phyloP scores from a whole-genome alignment of 176 grass and related monocot species.

The Saccharum officinarum region DNA sequence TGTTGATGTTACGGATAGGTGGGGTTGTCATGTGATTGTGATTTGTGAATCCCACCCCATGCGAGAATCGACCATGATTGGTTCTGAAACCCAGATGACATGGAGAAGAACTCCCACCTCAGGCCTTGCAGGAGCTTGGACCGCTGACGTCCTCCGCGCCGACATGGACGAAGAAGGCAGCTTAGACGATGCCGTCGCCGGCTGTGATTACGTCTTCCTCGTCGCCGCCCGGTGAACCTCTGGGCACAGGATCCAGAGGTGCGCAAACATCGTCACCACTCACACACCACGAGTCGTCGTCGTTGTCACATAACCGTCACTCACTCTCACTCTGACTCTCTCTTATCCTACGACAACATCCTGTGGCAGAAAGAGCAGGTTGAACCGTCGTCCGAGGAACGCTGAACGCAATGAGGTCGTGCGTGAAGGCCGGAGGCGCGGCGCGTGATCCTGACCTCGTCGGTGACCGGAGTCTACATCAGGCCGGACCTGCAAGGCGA shows the following conservation, averaged over 20 bases:
- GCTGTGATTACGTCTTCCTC: slow-evolving; percentile 61
- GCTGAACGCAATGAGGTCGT: slow-evolving; percentile 68
- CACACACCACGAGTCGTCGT: background rate
- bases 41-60: too few relatives aligned
- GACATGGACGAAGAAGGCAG: slow-evolving; percentile 57
- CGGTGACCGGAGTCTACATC: slow-evolving; percentile 35
- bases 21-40: too few relatives aligned
- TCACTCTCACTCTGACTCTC: too few relatives aligned
- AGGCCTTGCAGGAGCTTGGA: slow-evolving; percentile 55
- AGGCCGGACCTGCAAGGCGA: slow-evolving; percentile 30
- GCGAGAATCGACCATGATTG: too few relatives aligned
- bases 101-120: slow-evolving; percentile 21
- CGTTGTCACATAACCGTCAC: background rate
- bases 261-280: background rate
- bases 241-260: background rate
- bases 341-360: too few relatives aligned
- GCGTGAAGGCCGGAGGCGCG: slow-evolving; percentile 47
- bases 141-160: slow-evolving; percentile 36
- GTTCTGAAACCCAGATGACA: slow-evolving; percentile 2
- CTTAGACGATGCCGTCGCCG: slow-evolving; percentile 53
- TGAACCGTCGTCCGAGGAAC: slow-evolving; percentile 45
- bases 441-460: slow-evolving; percentile 68
- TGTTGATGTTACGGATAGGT: too few relatives aligned
- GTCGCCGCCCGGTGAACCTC: slow-evolving; percentile 60
- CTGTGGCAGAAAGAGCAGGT: slow-evolving; percentile 55